phyloP scores from a whole-genome alignment of 176 grass and related monocot species.

The Microstegium vimineum region DNA sequence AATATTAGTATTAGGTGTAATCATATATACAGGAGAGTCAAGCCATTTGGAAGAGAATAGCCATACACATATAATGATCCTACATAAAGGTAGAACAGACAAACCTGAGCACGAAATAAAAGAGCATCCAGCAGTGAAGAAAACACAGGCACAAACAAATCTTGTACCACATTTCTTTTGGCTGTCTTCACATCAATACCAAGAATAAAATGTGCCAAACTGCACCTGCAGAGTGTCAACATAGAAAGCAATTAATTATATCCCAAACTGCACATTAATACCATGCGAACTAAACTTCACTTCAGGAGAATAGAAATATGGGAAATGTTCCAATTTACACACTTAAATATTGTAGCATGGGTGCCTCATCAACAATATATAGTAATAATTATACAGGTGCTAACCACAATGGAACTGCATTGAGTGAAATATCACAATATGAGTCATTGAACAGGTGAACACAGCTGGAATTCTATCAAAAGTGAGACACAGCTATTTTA shows the following conservation, averaged over 20 bases:
- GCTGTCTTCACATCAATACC: slow-evolving; percentile 45
- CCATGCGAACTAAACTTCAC: slow-evolving; percentile 13
- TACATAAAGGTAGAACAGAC: slow-evolving; percentile 8
- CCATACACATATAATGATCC: neutral
- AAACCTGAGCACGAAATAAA: slow-evolving; percentile 78
- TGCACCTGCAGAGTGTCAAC: slow-evolving; percentile 68
- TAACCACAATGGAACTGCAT: neutral
- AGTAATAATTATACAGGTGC: neutral
- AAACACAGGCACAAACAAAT: slow-evolving; percentile 74
- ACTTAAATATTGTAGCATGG: neutral
- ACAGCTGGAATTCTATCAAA: neutral
- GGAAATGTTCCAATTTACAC: neutral
- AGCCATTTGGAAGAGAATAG: neutral
- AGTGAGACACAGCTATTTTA: neutral
- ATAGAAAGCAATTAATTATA: slow-evolving; percentile 21
- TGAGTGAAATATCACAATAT: neutral
- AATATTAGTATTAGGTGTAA: neutral
- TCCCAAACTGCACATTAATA: slow-evolving; percentile 7
- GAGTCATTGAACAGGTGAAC: slow-evolving; percentile 4
- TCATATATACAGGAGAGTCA: neutral
- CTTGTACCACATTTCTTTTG: slow-evolving; percentile 51
- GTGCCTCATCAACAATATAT: neutral
- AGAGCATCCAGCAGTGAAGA: slow-evolving; percentile 82
- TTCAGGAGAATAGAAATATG: slow-evolving; percentile 16
- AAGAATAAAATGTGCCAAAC: slow-evolving; percentile 80